Evolutionary conservation across 495 filamentous ascomycete genomes (phyloP), one percentile per base, ranked within the genome.

Genomic region (Baudoinia panamericana): DNA sequence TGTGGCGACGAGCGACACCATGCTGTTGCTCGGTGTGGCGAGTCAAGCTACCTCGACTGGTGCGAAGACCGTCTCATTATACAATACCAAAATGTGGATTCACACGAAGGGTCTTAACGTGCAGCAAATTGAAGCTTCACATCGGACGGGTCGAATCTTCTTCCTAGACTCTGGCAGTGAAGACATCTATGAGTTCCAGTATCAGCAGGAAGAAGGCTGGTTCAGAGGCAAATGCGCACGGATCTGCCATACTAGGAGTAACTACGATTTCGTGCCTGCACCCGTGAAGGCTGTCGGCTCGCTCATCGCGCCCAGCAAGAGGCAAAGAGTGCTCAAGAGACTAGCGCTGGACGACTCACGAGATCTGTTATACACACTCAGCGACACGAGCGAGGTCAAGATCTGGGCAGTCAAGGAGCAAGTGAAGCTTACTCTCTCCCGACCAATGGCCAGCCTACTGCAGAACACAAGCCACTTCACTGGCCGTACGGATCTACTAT

Each of bases 181-280:
- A 55, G 84, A 95, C 54, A 72, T 99, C 36, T 82, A 88, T 56
- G 90, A 99, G 63, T 67, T 96, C 22, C 81, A 78, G 33, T 99
- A 99, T 62, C 86, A 95, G 59, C 81, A 92, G 57, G 84, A 96
- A 58, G 90, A 96, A 57, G 79, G 77, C 50, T 99, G 92, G 92
- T 99, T 96, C 55, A 70, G 78, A 32, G 81, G 75, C 50, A 70
- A 78, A 41, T 87, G 80, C 54, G 70, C 71, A 10, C 92, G 83
- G 54, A 68, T 92, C 29, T 88, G 87, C 56, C 92, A 93, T 53
- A 84, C 85, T 1, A 75, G 71, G 40, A 79, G 76, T n/a, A 73
- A 82, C 5, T 72, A 86, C 52, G 65, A 73, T 16, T 69, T 80
- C 18, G 10, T 43, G 13, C 41, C 31, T 7, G 32, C 30, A 15